phyloP scores from a whole-genome alignment of 805 yeast species.

The Ogataea naganishii region DNA sequence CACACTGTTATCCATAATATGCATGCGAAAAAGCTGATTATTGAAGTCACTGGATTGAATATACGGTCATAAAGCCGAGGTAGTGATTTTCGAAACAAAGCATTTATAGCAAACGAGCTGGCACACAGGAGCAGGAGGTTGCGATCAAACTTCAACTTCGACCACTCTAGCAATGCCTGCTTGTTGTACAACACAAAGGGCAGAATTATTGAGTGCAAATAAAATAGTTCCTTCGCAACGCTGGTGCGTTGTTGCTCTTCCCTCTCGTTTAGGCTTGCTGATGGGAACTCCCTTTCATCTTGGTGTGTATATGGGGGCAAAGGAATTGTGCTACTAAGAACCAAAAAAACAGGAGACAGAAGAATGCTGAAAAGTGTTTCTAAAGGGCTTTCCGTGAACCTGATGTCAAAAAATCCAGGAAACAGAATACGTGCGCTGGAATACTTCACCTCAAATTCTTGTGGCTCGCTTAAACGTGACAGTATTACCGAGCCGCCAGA shows the following conservation, averaged over 20 bases:
- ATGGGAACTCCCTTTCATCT: constrained; percentile 5
- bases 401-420: constrained; percentile 3
- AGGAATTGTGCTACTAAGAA: constrained; percentile 19
- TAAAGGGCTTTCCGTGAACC: constrained; percentile 6
- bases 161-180: no score
- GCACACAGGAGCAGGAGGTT: constrained; percentile 2
- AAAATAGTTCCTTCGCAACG: constrained; percentile 21
- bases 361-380: constrained; percentile 16
- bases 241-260: constrained; percentile 3
- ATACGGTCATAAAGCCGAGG: constrained; percentile 5
- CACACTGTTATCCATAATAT: constrained; percentile 19
- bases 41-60: constrained; percentile 14
- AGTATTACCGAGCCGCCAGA: constrained; percentile 1
- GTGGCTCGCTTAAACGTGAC: neutral
- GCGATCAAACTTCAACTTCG: no score
- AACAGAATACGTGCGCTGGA: neutral
- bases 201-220: constrained; percentile 18
- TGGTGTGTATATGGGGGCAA: constrained; percentile 13
- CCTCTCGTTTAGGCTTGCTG: constrained; percentile 2
- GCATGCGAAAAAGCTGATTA: constrained; percentile 21
- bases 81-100: neutral
- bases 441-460: neutral
- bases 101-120: neutral
- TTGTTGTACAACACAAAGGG: constrained; percentile 6
- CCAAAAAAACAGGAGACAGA: constrained; percentile 16